Evolutionary conservation across 148 eudicot genomes (phyloP), one percentile per base, ranked within the genome.

Genomic region (Rhododendron williamsianum): DNA sequence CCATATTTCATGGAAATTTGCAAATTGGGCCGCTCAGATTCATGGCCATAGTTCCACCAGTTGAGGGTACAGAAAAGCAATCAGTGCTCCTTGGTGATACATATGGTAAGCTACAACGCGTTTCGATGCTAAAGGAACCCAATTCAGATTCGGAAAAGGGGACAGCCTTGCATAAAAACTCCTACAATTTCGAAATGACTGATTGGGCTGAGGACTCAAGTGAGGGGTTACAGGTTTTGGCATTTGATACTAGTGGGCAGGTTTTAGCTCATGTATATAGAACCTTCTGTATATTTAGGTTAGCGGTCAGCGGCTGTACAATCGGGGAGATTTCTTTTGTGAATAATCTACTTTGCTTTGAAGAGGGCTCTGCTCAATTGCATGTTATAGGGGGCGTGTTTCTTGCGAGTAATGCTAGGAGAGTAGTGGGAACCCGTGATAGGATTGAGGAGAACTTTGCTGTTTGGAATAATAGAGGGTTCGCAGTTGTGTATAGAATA

Each of bases 391-490:
- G 99, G 63, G 93, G 94, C 88, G 87, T 90, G 88, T 97, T 97
- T 84, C 88, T 95, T 63, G 82, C 86, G 71, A 85, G 83, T 85
- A 90, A 88, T 86, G 58, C 71, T 58, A 76, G 80, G 80, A 80
- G 36, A 46, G 45, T 80, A 84, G 52, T 81, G 16, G 52, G 86
- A 82, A 85, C 78, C 60, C 86, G 16, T 76, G 84, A 85, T 86
- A 77, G 46, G 74, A 78, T 89, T 86, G 91, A 83, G 46, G 85
- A 90, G 76, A 87, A 87, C 80, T 90, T 97, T 87, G 89, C 84
- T 85, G 90, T 91, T 41, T 97, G 99, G 99, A 92, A 92, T 89
- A 89, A 88, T 86, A 92, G 84, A 86, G 99, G 98, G 60, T 89
- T 82, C 52, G 90, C 94, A 15, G 83, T 88, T 86, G 82, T 94